Base-by-base conservation (phyloP, 2,329 filamentous ascomycete species). In the Aspergillus fijiensis region DNA sequence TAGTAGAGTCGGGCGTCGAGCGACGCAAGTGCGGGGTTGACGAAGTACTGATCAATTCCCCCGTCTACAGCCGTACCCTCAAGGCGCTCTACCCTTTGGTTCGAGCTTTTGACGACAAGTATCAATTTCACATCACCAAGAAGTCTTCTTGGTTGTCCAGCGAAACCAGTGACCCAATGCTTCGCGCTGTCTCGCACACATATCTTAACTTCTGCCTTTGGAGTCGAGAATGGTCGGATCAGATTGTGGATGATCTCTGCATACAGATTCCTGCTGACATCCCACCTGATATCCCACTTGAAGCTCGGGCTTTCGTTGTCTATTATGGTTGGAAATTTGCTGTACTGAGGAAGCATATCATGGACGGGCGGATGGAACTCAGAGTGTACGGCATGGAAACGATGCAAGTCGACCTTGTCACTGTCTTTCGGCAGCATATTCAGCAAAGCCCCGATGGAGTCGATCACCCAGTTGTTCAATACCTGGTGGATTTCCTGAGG, bases 331-430 rank as follows among this genome's bases (percentile, higher is more conserved):
- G 90, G 88, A 88, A 86, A 54, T 87, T 96, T 67, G 80, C 81
- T 49, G 79, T 89, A 1, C 79, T 90, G 55, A 86, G 86, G 67
- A 89, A 86, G 65, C 87, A 94, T 65, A 88, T 97, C 55, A 87
- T 85, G 69, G 94, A 91, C 59, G 89, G 90, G 39, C 91, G 94
- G 69, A 96, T 98, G 92, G 91, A 96, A 70, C 81, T 97, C 42
- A 88, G 94, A 42, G 90, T 96, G 12, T 84, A 86, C 72, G 92
- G 91, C 21, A 87, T 94, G 53, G 84, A 86, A n/a, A 81, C 80
- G 21, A 89, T 97, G 84, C 89, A 90, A 65, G 72, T 70, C 9
- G 87, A 91, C 31, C 81, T 97, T 39, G 84, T 96, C 9, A 71
- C 74, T 0, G 80, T 91, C 25, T 95, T 87, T 82, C 84, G 82